Conservation (phyloP, 2,329 filamentous ascomycete species). For the Anisogramma anomala region DNA sequence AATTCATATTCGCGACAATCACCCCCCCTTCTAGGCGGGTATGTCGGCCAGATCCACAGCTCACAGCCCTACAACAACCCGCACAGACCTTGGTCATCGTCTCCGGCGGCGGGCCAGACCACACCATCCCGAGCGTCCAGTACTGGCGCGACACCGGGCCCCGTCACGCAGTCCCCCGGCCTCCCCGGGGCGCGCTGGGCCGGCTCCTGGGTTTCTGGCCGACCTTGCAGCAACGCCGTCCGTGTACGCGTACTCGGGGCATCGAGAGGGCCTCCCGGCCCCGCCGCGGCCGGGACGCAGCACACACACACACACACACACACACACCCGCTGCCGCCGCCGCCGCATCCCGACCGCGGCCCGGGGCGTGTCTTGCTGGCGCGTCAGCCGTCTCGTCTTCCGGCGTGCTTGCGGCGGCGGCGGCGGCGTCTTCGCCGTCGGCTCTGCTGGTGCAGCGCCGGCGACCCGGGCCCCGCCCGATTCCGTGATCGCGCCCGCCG, state of each 20-base stretch:
- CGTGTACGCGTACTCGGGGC: slow-evolving; percentile 12
- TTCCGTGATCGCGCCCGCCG: slow-evolving; percentile 21
- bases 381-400: too few species aligned
- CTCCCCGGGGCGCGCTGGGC: slow-evolving; percentile 17
- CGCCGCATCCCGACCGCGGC: slow-evolving; percentile 18
- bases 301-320: too few species aligned
- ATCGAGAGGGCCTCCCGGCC: slow-evolving; percentile 18
- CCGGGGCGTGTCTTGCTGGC: too few species aligned
- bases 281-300: slow-evolving; percentile 18
- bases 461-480: slow-evolving; percentile 17
- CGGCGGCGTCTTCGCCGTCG: too few species aligned
- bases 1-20: slow-evolving; percentile 7
- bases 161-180: slow-evolving; percentile 14
- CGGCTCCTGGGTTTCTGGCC: slow-evolving; percentile 17
- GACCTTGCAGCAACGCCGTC: slow-evolving; percentile 11
- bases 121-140: slow-evolving; percentile 17
- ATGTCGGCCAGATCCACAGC: neutral
- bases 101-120: slow-evolving; percentile 15
- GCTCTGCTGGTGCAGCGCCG: too few species aligned
- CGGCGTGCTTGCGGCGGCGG: too few species aligned
- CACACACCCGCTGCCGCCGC: slow-evolving; percentile 37
- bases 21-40: neutral
- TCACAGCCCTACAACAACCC: neutral
- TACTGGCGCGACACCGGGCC: slow-evolving; percentile 15
- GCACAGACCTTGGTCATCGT: slow-evolving; percentile 13